Evolutionary conservation across 352 stramenopile species (phyloP), one percentile per base, ranked within the genome.

Genomic region (Salisapilia sapeloensis): DNA sequence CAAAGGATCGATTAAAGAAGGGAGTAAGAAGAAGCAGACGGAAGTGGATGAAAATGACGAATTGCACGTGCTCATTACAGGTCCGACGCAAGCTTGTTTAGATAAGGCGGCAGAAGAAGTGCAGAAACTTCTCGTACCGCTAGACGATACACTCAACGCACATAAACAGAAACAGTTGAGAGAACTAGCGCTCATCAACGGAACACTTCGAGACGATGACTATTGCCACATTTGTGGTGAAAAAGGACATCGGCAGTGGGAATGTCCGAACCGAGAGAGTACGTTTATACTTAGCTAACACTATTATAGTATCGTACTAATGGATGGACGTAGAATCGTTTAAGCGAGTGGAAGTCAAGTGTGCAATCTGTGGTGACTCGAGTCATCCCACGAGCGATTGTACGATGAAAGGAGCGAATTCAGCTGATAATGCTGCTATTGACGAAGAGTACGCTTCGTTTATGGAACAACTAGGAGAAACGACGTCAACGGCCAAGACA

Each of bases 121-220:
- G 17, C 61, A 90, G 38, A 56, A 60, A 24, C 56, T 97, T 35
- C 54, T 97, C 17, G 77, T 92, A n/a, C 91, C 91, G 0, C 55
- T 95, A 12, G 79, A 96, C 38, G 79, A 93, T 43, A 87, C 51
- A 27, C 75, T 82, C 34, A 95, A 97, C 39, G 79, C 94, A 14
- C 94, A 99, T 71, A 99, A 99, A 53, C 93, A 99, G 49, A 92
- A 95, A 45, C 96, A 99, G 52, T 57, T 99, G 37, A 64, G 91
- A 14, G 91, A 99, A 48, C 71, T 99, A 33, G 96, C 96, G 22
- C 61, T 98, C 24, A 95, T 99, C 63, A 99, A 99, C 65, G 96
- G 96, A 40, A 98, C 94, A 15, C 54, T 98, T 14, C 94, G 94
- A 39, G 92, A 98, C 36, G 91, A 98, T 27, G 87, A 97, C 46